Evolutionary conservation across 768 basidiomycete genomes (phyloP).

Genomic region (Suillus decipiens): DNA sequence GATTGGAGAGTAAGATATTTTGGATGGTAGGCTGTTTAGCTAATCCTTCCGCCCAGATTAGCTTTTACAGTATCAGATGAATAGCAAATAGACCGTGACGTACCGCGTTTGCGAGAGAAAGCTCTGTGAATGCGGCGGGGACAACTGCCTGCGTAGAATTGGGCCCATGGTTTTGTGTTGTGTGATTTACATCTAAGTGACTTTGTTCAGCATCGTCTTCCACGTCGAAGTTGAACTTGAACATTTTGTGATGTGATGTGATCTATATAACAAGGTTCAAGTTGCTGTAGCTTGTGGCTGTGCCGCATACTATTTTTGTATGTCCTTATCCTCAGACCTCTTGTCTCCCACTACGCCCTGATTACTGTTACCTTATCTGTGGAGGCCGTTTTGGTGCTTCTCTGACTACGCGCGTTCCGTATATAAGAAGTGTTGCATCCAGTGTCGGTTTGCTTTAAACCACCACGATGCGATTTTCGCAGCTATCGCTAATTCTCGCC

Average conservation of each 20-base stretch:
- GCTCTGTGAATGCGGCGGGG: constrained; percentile 28
- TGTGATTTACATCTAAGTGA: constrained; percentile 13
- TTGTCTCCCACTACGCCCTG: not conserved
- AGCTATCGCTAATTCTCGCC: constrained; percentile 17
- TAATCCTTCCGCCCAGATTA: constrained; percentile 36
- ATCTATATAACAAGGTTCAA: not conserved
- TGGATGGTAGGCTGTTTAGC: constrained; percentile 67
- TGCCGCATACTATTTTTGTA: not conserved
- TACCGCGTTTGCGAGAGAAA: constrained; percentile 34
- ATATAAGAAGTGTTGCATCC: not conserved
- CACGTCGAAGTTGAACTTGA: constrained; percentile 58
- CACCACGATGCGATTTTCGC: constrained; percentile 25
- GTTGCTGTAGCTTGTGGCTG: not conserved
- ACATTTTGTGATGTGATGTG: constrained; percentile 38
- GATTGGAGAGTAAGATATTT: constrained; percentile 82
- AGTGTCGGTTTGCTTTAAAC: not conserved
- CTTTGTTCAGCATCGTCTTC: constrained; percentile 30
- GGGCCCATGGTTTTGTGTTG: constrained; percentile 10
- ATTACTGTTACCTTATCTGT: not conserved
- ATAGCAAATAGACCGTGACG: constrained; percentile 18
- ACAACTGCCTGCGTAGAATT: constrained; percentile 7
- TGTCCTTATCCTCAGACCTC: constrained; percentile 3
- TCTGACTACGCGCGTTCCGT: not conserved
- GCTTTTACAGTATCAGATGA: constrained; percentile 2
- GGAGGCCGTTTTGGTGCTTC: not conserved